These are phyloP conservation scores for Colletotrichum sp. DNA, from an alignment of 2,329 filamentous ascomycete species.

Conservation along the genomic window DNA sequence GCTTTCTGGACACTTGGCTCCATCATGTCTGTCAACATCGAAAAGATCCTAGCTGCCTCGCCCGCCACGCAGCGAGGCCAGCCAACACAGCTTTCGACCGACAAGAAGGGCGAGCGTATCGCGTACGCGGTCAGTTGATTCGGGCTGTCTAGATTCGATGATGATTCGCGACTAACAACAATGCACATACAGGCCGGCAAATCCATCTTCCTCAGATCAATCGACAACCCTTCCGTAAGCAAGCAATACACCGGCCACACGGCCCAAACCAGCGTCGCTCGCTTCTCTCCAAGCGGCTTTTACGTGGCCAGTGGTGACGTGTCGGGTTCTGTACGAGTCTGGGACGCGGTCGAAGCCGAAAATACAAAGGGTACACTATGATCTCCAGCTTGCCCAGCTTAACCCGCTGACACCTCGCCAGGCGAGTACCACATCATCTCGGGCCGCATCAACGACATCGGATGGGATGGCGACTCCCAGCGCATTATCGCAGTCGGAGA, in stretches of 20 bases:
- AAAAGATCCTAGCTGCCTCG: slow-evolving; percentile 81
- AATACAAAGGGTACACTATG: slow-evolving; percentile 72
- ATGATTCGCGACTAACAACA: not conserved
- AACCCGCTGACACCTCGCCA: slow-evolving; percentile 25
- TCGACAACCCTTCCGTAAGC: slow-evolving; percentile 83
- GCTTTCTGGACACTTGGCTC: not conserved
- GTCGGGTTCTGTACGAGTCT: slow-evolving; percentile 84
- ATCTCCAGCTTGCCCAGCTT: not conserved
- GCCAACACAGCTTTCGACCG: slow-evolving; percentile 86
- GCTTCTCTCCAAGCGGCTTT: slow-evolving; percentile 92
- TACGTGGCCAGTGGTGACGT: slow-evolving; percentile 93
- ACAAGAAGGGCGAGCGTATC: slow-evolving; percentile 88
- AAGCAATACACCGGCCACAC: slow-evolving; percentile 95
- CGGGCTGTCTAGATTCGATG: not conserved
- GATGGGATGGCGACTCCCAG: slow-evolving; percentile 97
- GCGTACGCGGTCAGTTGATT: slow-evolving; percentile 79
- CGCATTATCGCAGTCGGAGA: slow-evolving; percentile 96
- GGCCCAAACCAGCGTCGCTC: slow-evolving; percentile 85
- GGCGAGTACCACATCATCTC: slow-evolving; percentile 94
- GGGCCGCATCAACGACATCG: slow-evolving; percentile 93
- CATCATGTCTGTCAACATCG: slow-evolving; percentile 59
- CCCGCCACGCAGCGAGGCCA: slow-evolving; percentile 78
- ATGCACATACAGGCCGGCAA: slow-evolving; percentile 75
- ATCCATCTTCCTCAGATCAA: slow-evolving; percentile 93
- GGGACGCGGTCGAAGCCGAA: slow-evolving; percentile 86